Base-by-base conservation (phyloP, 2,329 filamentous ascomycete species). In the Venturia effusa region DNA sequence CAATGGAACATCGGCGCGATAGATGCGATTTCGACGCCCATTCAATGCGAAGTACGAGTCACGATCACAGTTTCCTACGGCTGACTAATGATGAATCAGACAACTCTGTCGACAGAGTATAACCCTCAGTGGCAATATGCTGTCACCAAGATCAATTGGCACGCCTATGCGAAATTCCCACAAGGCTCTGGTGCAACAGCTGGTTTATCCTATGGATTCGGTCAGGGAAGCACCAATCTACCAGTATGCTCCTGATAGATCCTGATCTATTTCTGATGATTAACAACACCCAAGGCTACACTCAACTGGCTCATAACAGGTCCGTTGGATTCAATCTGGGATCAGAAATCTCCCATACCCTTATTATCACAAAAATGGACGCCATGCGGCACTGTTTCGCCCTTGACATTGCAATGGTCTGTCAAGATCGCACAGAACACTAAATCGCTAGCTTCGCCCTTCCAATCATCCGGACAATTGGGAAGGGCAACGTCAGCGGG, bases 1-100 rank as follows among this genome's bases (percentile, higher is more conserved):
- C 59, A 60, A 43, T 60, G 59, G 59, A 60, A 40, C 19, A 60
- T 60, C 40, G 59, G 59, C n/a, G 32, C 59, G 24, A 40, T 60
- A 30, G 40, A 43, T 13, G 59, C 59, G 11, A n/a, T 24, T 15
- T 37, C 30, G 17, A 40, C 59, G 4, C 59, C 59, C 27, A 13
- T 60, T 15, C 24, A 27, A 17, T 60, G 59, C 40, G 40, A 60
- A 11, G 45, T 27, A 27, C 11, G 45, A 15, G 13, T 27, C 22
- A 27, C 15, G 15, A 13, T 15, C 22, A 27, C 8, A 17, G 13
- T 15, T 22, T 24, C 15, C 10, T 15, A 27, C 22, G 15, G 27
- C 27, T 13, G 45, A 51, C 45, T 51, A 6, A 30, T 24, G 45
- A 30, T 24, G 45, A 27, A 27, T 11, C 15, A 51, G 40, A 60